A percentile compares a stretch with the other conserved stretches of the same genome.
Conservation (phyloP, 495 filamentous ascomycete species). For the Aspergillus asperescens region DNA sequence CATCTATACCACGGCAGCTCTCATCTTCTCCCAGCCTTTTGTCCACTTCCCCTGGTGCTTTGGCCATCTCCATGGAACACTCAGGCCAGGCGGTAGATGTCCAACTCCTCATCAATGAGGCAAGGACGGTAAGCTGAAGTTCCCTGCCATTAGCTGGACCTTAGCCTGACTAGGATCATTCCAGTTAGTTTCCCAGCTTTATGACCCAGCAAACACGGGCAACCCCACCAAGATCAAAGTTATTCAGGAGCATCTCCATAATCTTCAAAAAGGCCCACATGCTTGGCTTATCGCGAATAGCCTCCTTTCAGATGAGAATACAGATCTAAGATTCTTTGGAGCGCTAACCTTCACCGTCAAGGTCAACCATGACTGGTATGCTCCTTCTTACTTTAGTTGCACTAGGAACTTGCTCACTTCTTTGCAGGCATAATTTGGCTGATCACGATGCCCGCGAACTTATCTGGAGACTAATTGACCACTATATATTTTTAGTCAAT, state of each 20-base stretch:
- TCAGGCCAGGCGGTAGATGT: constrained; percentile 19
- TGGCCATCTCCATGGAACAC: constrained; percentile 24
- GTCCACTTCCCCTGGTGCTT: constrained; percentile 9
- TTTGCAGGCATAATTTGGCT: constrained; percentile 51
- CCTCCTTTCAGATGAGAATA: constrained; percentile 57
- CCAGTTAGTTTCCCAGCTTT: constrained; percentile 52
- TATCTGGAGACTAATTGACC: constrained; percentile 63
- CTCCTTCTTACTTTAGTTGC: neutral
- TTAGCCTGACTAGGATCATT: neutral
- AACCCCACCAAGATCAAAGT: constrained; percentile 51
- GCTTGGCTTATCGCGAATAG: constrained; percentile 83
- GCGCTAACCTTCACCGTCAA: constrained; percentile 91
- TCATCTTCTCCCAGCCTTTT: constrained; percentile 11
- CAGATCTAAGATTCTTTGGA: constrained; percentile 85
- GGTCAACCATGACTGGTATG: constrained; percentile 74
- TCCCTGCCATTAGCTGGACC: neutral
- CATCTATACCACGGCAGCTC: constrained; percentile 12
- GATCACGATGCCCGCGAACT: constrained; percentile 58
- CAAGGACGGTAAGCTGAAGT: constrained; percentile 20
- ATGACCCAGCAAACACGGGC: constrained; percentile 56
- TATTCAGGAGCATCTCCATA: constrained; percentile 72
- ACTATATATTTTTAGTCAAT: constrained; percentile 56
- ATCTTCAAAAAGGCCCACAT: constrained; percentile 66
- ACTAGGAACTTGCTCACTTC: constrained; percentile 7
- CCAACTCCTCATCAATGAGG: constrained; percentile 26